These are phyloP conservation scores for Penicillium atrosanguineum DNA, from an alignment of 495 filamentous ascomycete genomes.

Conservation along the genomic window DNA sequence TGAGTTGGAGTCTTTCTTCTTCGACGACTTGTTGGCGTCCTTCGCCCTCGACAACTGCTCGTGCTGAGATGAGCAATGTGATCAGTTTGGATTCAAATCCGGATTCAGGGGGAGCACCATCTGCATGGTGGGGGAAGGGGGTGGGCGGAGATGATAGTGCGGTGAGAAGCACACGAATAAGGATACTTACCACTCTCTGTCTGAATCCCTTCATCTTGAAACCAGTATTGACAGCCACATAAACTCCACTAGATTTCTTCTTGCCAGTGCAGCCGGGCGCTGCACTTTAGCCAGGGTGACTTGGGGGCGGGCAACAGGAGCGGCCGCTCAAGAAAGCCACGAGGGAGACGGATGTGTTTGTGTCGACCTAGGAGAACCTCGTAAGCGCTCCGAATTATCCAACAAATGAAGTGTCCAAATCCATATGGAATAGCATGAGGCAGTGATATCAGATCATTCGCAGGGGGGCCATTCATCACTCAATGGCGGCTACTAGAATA, in stretches of 20 bases:
- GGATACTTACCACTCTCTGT: constrained; percentile 87
- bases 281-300: constrained; percentile 41
- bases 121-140: constrained; percentile 15
- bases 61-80: constrained; percentile 49
- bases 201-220: constrained; percentile 94
- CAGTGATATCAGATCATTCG: not conserved
- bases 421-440: not conserved
- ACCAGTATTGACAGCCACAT: constrained; percentile 36
- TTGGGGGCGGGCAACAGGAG: constrained; percentile 18
- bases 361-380: constrained; percentile 30
- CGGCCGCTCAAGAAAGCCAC: constrained; percentile 26
- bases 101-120: constrained; percentile 9
- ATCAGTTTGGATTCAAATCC: constrained; percentile 21
- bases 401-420: not conserved
- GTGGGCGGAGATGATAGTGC: constrained; percentile 16
- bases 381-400: constrained; percentile 30
- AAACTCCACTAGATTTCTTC: constrained; percentile 32
- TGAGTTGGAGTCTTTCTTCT: constrained; percentile 84
- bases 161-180: constrained; percentile 14
- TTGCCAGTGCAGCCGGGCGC: constrained; percentile 41
- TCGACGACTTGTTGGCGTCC: constrained; percentile 87
- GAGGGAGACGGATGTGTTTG: constrained; percentile 28
- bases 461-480: not conserved
- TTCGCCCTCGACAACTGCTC: constrained; percentile 94
- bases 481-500: constrained; percentile 18